Evolutionary conservation across 345 rosid genomes (phyloP), one percentile per base, ranked within the genome.

Genomic region (Xanthoceras sorbifolium): DNA sequence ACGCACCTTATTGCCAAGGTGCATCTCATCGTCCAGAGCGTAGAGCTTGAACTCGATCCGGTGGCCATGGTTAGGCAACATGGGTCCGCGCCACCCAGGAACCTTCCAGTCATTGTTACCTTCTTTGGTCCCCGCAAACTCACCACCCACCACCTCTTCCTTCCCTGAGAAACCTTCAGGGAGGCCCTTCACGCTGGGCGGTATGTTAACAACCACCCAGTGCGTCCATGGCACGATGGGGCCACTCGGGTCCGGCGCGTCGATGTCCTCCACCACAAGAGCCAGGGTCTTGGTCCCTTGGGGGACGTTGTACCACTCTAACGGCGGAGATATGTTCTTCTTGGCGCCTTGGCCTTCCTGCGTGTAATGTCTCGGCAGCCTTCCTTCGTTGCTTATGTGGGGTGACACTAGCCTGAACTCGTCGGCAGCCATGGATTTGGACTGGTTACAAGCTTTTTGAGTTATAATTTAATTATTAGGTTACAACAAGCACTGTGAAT

Each of bases 181-280:
- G 0, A 94, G 40, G n/a, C 97, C 87, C 77, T 92, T 91, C 75
- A 91, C 4, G 5, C 71, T 73, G 1, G 93, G 88, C 0, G 97
- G 93, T 31, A 94, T 91, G 66, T 92, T 90, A 1, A 81, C 82
- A 22, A 89, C 93, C 5, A 92, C 94, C 98, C 97, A 94, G 12
- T 79, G 61, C 1, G 93, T 88, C 97, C 97, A 94, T 0, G 97
- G 97, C 76, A 92, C 93, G 20, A 89, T 78, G 3, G 86, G 86
- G 4, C 81, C 83, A 28, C 78, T 77, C 0, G 94, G 98, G 77
- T 94, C 93, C 1, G 94, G 90, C 0, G 92, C 94, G 70, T 88
- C 97, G 1, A 92, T 84, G 85, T 92, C 98, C 70, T 88, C 91
- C 83, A 92, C 97, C 84, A 92, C 91, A 63, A 91, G 84, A 1